Evolutionary conservation across 768 basidiomycete species (phyloP).

Genomic region (Rhodotorula kratochvilovae): DNA sequence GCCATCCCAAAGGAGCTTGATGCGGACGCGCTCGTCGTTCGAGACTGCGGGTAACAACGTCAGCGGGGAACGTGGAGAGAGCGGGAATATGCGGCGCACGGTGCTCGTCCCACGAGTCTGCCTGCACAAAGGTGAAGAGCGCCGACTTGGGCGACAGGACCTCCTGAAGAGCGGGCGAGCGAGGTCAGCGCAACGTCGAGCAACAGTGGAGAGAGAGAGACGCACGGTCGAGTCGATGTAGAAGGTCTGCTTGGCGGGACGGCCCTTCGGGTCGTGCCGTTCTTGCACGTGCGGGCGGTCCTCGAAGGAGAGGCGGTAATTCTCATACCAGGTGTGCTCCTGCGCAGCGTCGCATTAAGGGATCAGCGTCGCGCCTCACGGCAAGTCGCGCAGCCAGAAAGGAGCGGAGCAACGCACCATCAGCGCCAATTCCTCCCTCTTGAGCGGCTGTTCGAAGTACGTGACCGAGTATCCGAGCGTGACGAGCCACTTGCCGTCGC

Average conservation of each 20-base stretch:
- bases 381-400: too few species aligned
- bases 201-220: too few species aligned
- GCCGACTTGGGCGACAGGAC: conserved; percentile 18
- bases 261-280: conserved; percentile 2
- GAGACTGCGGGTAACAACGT: neutral
- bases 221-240: conserved; percentile 27
- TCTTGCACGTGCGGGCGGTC: conserved; percentile 31
- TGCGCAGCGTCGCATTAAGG: neutral
- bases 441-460: conserved; percentile 31
- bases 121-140: conserved; percentile 25
- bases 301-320: conserved; percentile 17
- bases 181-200: neutral
- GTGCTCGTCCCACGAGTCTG: conserved; percentile 37
- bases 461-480: conserved; percentile 39
- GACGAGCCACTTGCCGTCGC: conserved; percentile 37
- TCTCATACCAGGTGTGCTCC: conserved; percentile 40
- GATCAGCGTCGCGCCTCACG: neutral
- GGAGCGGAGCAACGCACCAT: conserved; percentile 21
- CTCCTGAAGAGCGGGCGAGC: conserved; percentile 10
- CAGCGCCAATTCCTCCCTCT: conserved; percentile 11
- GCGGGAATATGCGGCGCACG: neutral
- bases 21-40: conserved; percentile 4
- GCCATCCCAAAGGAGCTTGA: conserved; percentile 32
- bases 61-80: neutral
- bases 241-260: conserved; percentile 36